Evolutionary conservation across 2,329 filamentous ascomycete species (phyloP).

Genomic region (Hymenoscyphus fraxineus): DNA sequence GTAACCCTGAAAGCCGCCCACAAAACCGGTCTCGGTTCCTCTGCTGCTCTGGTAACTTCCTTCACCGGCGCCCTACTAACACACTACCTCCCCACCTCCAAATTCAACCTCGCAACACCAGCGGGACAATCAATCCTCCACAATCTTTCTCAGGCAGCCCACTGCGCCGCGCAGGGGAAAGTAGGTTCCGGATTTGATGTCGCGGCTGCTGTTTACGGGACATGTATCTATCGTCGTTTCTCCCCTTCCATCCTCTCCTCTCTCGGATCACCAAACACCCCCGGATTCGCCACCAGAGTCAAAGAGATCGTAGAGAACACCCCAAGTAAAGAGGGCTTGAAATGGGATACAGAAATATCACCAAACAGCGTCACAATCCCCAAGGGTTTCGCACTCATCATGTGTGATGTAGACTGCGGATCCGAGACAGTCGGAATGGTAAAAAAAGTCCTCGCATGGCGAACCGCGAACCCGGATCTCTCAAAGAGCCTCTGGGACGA

Average conservation of each 20-base stretch:
- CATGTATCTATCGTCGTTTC: slow-evolving; percentile 89
- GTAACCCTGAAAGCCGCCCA: slow-evolving; percentile 74
- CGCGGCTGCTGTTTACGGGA: slow-evolving; percentile 86
- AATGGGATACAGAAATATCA: slow-evolving; percentile 77
- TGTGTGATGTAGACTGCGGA: slow-evolving; percentile 96
- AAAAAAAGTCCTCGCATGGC: slow-evolving; percentile 83
- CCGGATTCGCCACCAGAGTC: slow-evolving; percentile 64
- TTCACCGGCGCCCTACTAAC: slow-evolving; percentile 72
- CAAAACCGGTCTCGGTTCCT: slow-evolving; percentile 95
- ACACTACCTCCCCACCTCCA: slow-evolving; percentile 62
- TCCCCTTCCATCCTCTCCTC: slow-evolving; percentile 68
- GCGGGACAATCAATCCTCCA: slow-evolving; percentile 64
- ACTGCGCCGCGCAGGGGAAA: slow-evolving; percentile 95
- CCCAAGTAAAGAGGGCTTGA: slow-evolving; percentile 33
- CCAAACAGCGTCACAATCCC: slow-evolving; percentile 71
- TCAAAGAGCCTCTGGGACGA: slow-evolving; percentile 69
- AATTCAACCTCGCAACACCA: slow-evolving; percentile 55
- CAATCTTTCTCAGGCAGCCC: slow-evolving; percentile 88
- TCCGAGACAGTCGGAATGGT: slow-evolving; percentile 95
- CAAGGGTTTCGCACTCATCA: slow-evolving; percentile 69
- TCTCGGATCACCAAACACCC: slow-evolving; percentile 62
- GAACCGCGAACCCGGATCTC: slow-evolving; percentile 57
- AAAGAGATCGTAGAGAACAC: slow-evolving; percentile 62
- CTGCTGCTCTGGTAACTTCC: slow-evolving; percentile 86
- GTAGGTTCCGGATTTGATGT: slow-evolving; percentile 95